Percentiles rank a stretch among this genome's conserved stretches.
Evolutionary conservation across 306 rosid species (phyloP).

Genomic region (Bauhinia variegata): DNA sequence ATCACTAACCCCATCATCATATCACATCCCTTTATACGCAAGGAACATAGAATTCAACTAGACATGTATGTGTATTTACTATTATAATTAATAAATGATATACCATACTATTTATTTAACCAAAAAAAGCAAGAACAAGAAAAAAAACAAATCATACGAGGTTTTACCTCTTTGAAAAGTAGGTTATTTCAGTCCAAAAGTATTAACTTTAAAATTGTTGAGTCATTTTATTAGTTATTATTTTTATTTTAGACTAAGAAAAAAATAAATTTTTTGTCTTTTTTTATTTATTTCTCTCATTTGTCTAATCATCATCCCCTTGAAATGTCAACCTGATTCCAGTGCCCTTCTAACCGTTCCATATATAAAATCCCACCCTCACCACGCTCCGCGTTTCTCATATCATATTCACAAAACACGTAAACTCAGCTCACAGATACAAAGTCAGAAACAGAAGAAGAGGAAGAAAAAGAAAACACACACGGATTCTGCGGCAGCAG

Average conservation of each 20-base stretch:
- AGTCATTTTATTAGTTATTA: too few relatives aligned
- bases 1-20: conserved; percentile 30
- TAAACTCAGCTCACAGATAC: conserved; percentile 6
- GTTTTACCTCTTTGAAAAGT: too few relatives aligned
- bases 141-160: too few relatives aligned
- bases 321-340: conserved; percentile 72
- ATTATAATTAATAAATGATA: conserved; percentile 16
- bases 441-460: neutral
- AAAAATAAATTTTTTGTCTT: too few relatives aligned
- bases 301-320: conserved; percentile 63
- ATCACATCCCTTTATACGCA: conserved; percentile 57
- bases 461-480: conserved; percentile 19
- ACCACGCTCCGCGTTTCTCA: too few relatives aligned
- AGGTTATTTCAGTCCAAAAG: too few relatives aligned
- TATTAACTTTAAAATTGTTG: too few relatives aligned
- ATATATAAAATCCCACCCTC: conserved; percentile 47
- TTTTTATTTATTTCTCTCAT: conserved; percentile 19
- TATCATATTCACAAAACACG: too few relatives aligned
- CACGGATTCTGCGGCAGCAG: neutral
- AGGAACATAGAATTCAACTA: conserved; percentile 52
- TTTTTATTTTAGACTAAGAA: too few relatives aligned
- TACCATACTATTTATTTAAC: neutral
- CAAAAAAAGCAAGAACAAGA: conserved; percentile 31
- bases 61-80: neutral
- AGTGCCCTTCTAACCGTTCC: conserved; percentile 51